Evolutionary conservation across 352 stramenopile species (phyloP), one percentile per base, ranked within the genome.

Genomic region (Phytophthora ramorum): DNA sequence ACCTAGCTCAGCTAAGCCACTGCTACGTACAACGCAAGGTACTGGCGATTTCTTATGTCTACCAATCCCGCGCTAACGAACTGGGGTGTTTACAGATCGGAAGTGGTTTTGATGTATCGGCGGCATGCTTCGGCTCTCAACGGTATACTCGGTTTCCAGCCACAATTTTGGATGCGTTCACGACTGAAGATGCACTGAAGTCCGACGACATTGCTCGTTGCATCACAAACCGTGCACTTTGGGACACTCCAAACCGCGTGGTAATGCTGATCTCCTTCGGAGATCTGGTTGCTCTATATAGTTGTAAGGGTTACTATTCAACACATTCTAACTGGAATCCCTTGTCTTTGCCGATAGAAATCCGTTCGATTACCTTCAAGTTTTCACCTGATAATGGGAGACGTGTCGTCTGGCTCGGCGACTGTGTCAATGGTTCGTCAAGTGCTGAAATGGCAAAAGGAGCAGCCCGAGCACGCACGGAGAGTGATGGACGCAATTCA

Each of bases 1-100:
- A 98, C 67, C 76, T 99, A 17, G 93, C 96, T 19, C 97, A 99
- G 64, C 82, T 98, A 46, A 95, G 86, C 40, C 97, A 99, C 67
- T 98, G 90, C 59, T 91, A 97, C 71, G 95, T 98, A 2, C 97
- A 99, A 70, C 94, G 96, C 66, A 99, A 99, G 78, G 92, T 95
- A 53, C 17, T 24, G n/a, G 0, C 10, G 3, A 19, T 26, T 28
- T 47, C 26, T 45, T 26, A 2, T n/a, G 1, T n/a, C 7, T 47
- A 26, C 17, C 4, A 20, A 26, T 24, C 4, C n/a, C 14, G 38
- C 7, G 8, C 7, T 45, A 45, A 45, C 17, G 16, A 22, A 30
- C 13, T 37, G 2, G 12, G 51, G 3, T 55, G 32, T 40, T 10
- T 45, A 35, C 10, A 95, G 85, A 91, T 99, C n/a, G 97, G 97